Conservation (phyloP, 176 grass and related monocot species). For the Aegilops speltoides region DNA sequence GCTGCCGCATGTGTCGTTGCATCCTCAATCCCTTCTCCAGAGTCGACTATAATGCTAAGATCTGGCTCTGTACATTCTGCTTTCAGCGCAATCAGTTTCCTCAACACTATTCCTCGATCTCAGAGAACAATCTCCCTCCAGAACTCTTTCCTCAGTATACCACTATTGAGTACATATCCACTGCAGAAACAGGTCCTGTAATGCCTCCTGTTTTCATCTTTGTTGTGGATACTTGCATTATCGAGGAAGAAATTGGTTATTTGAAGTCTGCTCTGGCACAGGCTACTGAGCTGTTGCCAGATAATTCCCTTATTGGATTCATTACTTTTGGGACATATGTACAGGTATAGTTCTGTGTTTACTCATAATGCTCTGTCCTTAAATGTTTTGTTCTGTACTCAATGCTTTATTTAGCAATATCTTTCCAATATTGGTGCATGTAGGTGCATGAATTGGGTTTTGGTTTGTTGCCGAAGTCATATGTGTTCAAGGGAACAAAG, state of each 20-base stretch:
- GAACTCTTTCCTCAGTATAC: conserved; percentile 75
- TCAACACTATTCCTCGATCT: conserved; percentile 58
- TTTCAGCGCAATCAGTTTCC: conserved; percentile 81
- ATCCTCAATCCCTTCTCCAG: conserved; percentile 85
- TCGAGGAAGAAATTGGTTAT: conserved; percentile 95
- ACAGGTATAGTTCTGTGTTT: conserved; percentile 50
- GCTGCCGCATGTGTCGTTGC: conserved; percentile 83
- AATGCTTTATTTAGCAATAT: conserved; percentile 23
- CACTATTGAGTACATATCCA: conserved; percentile 76
- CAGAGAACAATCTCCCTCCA: conserved; percentile 64
- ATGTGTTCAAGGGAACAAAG: conserved; percentile 94
- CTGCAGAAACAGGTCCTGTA: conserved; percentile 45
- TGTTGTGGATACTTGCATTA: conserved; percentile 96
- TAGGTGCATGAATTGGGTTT: conserved; percentile 96
- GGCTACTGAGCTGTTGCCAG: conserved; percentile 83
- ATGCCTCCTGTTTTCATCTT: conserved; percentile 81
- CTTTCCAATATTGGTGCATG: conserved; percentile 28
- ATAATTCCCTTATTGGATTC: conserved; percentile 83
- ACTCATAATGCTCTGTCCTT: conserved; percentile 18
- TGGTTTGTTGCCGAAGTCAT: conserved; percentile 82
- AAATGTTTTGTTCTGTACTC: conserved; percentile 15
- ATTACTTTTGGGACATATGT: conserved; percentile 92
- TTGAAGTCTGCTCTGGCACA: conserved; percentile 84
- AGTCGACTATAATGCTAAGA: conserved; percentile 78
- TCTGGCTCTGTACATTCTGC: conserved; percentile 55